Evolutionary conservation across 225 moss, liverwort and hornwort genomes (phyloP).

Genomic region (Marchantia paleacea): DNA sequence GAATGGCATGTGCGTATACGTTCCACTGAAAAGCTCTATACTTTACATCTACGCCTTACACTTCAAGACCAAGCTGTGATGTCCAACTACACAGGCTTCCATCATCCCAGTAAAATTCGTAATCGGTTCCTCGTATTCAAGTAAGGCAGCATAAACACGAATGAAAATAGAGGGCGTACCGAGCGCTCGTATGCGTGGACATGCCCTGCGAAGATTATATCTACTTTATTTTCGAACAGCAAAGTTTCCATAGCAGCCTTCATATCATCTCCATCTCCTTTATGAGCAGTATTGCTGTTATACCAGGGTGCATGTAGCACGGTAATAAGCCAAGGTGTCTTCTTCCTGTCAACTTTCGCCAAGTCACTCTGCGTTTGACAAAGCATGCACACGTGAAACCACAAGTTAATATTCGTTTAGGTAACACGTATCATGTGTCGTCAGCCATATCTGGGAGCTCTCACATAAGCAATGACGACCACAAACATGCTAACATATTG

Average conservation of each 20-base stretch:
- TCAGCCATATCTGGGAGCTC: too few relatives aligned
- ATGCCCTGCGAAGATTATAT: constrained; percentile 52
- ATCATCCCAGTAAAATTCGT: not conserved
- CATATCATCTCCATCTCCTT: constrained; percentile 51
- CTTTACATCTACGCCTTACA: too few relatives aligned
- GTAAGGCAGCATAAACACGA: not conserved
- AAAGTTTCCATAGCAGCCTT: constrained; percentile 47
- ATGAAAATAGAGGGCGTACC: constrained; percentile 27
- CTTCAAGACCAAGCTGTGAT: too few relatives aligned
- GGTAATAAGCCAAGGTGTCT: constrained; percentile 49
- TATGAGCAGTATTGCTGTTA: constrained; percentile 50
- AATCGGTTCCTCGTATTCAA: not conserved
- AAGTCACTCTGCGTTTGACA: constrained; percentile 52
- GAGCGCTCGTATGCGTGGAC: constrained; percentile 54
- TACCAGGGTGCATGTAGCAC: constrained; percentile 56
- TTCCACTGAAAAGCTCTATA: too few relatives aligned
- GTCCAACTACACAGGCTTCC: too few relatives aligned
- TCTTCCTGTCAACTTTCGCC: constrained; percentile 43
- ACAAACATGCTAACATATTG: too few relatives aligned
- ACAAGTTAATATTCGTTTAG: too few relatives aligned
- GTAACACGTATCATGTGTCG: too few relatives aligned
- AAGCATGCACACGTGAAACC: not conserved
- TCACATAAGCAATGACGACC: too few relatives aligned
- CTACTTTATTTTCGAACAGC: constrained; percentile 42
- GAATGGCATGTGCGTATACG: too few relatives aligned